Evolutionary conservation across 2,329 filamentous ascomycete genomes (phyloP).

Genomic region (Pleurostoma richardsiae): DNA sequence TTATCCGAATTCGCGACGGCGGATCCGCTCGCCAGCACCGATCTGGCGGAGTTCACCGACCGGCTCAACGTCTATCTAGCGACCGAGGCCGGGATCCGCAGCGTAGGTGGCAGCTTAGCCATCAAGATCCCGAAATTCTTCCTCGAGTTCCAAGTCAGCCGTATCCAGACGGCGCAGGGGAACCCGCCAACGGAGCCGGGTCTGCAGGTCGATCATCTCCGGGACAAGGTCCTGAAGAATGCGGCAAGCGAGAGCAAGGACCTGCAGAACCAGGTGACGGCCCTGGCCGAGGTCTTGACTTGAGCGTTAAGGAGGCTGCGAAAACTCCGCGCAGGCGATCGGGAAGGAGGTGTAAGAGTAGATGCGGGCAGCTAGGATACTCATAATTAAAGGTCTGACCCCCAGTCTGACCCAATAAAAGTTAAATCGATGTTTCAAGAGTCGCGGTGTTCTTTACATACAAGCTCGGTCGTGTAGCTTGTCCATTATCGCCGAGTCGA

Average conservation of each 20-base stretch:
- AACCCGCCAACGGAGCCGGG: conserved; percentile 44
- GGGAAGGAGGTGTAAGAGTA: too few relatives aligned
- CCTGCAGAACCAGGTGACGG: conserved; percentile 47
- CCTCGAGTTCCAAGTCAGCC: conserved; percentile 51
- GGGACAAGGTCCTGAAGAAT: conserved; percentile 54
- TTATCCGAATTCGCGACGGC: conserved; percentile 48
- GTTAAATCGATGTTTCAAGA: too few relatives aligned
- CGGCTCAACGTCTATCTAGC: conserved; percentile 51
- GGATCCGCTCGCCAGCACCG: conserved; percentile 37
- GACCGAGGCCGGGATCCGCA: conserved; percentile 54
- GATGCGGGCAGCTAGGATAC: too few relatives aligned
- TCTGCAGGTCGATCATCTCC: conserved; percentile 49
- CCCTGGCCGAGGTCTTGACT: conserved; percentile 20
- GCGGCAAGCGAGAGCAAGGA: conserved; percentile 40
- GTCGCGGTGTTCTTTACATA: too few relatives aligned
- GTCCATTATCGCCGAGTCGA: too few relatives aligned
- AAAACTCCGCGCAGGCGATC: too few relatives aligned
- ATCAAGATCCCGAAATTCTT: conserved; percentile 63
- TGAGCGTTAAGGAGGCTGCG: neutral
- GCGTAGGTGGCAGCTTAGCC: conserved; percentile 43
- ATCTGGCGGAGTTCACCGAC: conserved; percentile 48
- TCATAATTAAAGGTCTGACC: too few relatives aligned
- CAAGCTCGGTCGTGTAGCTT: too few relatives aligned
- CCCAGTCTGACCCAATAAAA: too few relatives aligned
- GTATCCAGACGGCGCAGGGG: conserved; percentile 56